phyloP scores from a whole-genome alignment of 192 early-diverging fungal species.

The Helicostylum pulchrum region DNA sequence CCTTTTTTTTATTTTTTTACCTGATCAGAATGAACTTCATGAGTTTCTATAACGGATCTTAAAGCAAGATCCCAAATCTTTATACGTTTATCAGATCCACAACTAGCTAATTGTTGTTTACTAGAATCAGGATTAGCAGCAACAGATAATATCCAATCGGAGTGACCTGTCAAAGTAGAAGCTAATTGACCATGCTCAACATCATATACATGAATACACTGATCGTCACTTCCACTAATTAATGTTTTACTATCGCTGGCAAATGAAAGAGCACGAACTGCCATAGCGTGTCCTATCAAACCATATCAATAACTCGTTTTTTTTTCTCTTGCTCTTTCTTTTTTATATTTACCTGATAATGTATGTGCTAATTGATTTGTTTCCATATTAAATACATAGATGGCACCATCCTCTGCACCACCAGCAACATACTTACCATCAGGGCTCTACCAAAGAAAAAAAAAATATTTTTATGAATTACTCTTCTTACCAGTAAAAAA shows the following conservation, averaged over 20 bases:
- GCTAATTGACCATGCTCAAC: conserved; percentile 75
- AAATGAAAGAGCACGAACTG: conserved; percentile 72
- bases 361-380: conserved; percentile 39
- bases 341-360: conserved; percentile 25
- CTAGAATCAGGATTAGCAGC: conserved; percentile 55
- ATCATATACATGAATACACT: conserved; percentile 72
- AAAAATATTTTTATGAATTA: not conserved
- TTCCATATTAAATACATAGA: conserved; percentile 42
- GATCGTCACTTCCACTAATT: conserved; percentile 80
- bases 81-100: conserved; percentile 72
- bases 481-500: too few relatives aligned
- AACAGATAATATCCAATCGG: conserved; percentile 77
- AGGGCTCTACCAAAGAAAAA: conserved; percentile 51
- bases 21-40: conserved; percentile 76
- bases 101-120: conserved; percentile 62
- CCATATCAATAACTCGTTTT: not conserved
- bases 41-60: conserved; percentile 71
- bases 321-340: not conserved
- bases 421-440: conserved; percentile 73
- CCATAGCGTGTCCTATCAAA: conserved; percentile 67
- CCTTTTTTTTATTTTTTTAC: conserved; percentile 30
- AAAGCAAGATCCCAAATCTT: conserved; percentile 81
- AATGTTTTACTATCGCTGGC: conserved; percentile 66
- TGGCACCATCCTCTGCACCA: conserved; percentile 61
- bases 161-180: conserved; percentile 71